Conservation (phyloP, 441 rosid genomes). For the Codiaeum variegatum region DNA sequence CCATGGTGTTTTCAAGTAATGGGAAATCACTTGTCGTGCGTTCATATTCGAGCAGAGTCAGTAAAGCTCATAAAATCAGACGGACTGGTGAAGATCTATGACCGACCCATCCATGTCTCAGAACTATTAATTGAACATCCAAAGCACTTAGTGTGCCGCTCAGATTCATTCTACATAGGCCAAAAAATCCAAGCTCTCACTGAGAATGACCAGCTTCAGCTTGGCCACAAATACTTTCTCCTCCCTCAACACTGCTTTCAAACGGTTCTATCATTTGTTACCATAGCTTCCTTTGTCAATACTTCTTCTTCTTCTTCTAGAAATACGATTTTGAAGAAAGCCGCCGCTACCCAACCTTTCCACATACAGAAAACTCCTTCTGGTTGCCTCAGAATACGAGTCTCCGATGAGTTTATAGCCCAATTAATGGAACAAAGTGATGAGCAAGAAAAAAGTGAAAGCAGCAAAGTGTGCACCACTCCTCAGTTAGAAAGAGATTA, state of each 20-base stretch:
- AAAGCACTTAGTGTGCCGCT: conserved; percentile 70
- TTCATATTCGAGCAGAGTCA: conserved; percentile 28
- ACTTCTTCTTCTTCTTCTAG: neutral
- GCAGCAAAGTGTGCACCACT: conserved; percentile 56
- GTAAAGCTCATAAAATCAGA: conserved; percentile 66
- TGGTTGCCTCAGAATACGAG: conserved; percentile 60
- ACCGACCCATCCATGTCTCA: conserved; percentile 51
- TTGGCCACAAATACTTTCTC: conserved; percentile 72
- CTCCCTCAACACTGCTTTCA: conserved; percentile 69
- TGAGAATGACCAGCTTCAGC: conserved; percentile 60
- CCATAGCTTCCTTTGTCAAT: conserved; percentile 53
- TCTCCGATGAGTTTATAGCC: conserved; percentile 75
- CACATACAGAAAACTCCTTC: conserved; percentile 56
- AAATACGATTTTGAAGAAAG: conserved; percentile 34
- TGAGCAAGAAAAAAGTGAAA: neutral
- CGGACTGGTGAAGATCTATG: conserved; percentile 58
- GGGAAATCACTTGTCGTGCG: conserved; percentile 38
- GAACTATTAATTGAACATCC: conserved; percentile 65
- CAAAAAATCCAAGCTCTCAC: conserved; percentile 70
- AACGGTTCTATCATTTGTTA: conserved; percentile 59
- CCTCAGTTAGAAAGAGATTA: conserved; percentile 70
- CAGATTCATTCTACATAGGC: conserved; percentile 77
- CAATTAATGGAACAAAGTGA: conserved; percentile 51
- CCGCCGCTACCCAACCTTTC: conserved; percentile 50
- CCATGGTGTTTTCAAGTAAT: conserved; percentile 43